Conservation (phyloP, 139 green algal genomes). For the Chlorella sp. region DNA sequence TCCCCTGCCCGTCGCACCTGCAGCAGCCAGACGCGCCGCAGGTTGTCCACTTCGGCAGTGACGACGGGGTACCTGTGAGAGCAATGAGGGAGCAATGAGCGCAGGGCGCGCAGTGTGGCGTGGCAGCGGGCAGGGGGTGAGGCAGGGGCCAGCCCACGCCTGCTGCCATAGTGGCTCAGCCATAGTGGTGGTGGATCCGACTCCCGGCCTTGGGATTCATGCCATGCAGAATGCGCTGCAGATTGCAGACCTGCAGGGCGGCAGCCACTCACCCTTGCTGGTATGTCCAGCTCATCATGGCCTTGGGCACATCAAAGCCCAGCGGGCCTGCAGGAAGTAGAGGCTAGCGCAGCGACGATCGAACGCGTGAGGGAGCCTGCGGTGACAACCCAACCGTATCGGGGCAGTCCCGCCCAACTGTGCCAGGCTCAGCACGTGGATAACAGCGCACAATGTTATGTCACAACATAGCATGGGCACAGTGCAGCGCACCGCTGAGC, state of each 20-base stretch:
- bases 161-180: no score
- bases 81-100: no score
- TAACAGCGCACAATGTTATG: no score
- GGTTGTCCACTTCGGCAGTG: slow-evolving; percentile 14
- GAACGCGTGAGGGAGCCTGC: neutral
- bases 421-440: neutral
- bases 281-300: slow-evolving; percentile 58
- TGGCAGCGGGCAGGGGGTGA: no score
- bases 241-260: no score
- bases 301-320: neutral
- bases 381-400: no score
- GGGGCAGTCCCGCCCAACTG: neutral
- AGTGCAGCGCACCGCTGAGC: slow-evolving; percentile 5
- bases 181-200: no score
- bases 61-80: slow-evolving; percentile 50
- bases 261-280: slow-evolving; percentile 34
- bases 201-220: no score
- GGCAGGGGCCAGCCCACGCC: no score
- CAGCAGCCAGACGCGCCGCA: slow-evolving; percentile 11
- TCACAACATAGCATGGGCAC: neutral
- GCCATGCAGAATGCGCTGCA: no score
- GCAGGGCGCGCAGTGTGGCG: no score
- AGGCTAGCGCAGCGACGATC: neutral
- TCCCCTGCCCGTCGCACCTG: no score
- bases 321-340: neutral